These are phyloP conservation scores for Xylariaceae sp. DNA, from an alignment of 2,329 filamentous ascomycete species.

Conservation along the genomic window DNA sequence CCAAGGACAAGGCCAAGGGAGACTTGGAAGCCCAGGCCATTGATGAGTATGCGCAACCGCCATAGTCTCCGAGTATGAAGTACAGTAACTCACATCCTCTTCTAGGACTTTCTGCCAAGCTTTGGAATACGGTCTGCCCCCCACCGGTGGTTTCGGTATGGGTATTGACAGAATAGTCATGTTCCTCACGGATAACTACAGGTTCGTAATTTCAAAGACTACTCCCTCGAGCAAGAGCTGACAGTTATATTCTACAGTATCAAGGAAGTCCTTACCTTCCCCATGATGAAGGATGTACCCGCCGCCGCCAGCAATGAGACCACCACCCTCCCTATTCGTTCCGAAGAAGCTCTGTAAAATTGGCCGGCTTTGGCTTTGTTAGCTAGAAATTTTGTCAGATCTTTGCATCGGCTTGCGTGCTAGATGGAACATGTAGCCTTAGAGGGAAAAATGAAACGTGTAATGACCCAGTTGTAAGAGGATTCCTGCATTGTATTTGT, in stretches of 20 bases:
- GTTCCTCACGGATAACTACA: slow-evolving; percentile 94
- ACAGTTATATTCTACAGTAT: slow-evolving; percentile 45
- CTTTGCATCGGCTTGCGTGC: not conserved
- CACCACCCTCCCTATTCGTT: not conserved
- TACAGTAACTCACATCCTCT: slow-evolving; percentile 1
- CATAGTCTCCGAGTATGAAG: not conserved
- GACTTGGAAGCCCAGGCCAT: slow-evolving; percentile 95
- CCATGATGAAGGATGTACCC: slow-evolving; percentile 71
- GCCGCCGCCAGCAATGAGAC: not conserved
- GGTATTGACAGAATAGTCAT: slow-evolving; percentile 78
- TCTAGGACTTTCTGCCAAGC: slow-evolving; percentile 73
- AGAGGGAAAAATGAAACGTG: not conserved
- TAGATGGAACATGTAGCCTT: not conserved
- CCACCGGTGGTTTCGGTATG: slow-evolving; percentile 94
- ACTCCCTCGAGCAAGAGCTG: not conserved
- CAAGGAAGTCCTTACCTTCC: slow-evolving; percentile 93
- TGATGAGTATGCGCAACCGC: slow-evolving; percentile 53
- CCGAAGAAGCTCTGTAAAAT: not conserved
- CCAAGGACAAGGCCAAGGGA: slow-evolving; percentile 88
- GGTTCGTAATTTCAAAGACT: slow-evolving; percentile 25
- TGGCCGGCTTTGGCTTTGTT: not conserved
- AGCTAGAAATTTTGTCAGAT: not conserved
- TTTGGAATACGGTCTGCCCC: slow-evolving; percentile 85
- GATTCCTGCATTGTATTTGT: not conserved
- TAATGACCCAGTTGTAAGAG: not conserved